phyloP scores from a whole-genome alignment of 2,329 filamentous ascomycete genomes.

The Exophiala mesophila region DNA sequence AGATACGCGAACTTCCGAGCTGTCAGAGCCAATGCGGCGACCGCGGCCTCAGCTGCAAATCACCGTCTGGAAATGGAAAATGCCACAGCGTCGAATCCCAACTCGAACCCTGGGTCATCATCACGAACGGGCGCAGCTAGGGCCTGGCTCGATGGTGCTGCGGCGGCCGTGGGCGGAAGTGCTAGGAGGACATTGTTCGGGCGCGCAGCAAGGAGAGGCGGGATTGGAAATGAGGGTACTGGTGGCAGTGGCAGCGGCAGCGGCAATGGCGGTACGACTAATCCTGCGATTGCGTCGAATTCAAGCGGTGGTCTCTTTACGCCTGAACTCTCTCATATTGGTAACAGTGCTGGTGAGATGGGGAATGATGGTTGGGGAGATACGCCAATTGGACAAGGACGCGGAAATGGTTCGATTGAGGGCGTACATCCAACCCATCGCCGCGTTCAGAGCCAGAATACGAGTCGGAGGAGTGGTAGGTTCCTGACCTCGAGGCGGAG shows the following conservation, averaged over 20 bases:
- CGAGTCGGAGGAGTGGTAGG: slow-evolving; percentile 15
- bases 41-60: neutral
- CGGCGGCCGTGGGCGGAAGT: slow-evolving; percentile 14
- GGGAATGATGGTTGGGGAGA: too few species aligned
- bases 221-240: neutral
- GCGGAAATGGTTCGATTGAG: slow-evolving; percentile 1
- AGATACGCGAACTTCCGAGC: neutral
- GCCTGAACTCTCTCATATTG: too few species aligned
- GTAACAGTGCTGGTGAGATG: neutral
- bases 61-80: neutral
- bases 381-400: slow-evolving; percentile 9
- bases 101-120: neutral
- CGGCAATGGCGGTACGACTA: neutral
- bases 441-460: neutral
- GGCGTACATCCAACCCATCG: slow-evolving; percentile 1
- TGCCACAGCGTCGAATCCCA: neutral
- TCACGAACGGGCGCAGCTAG: slow-evolving; percentile 12
- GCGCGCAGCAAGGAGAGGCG: slow-evolving; percentile 10
- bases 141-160: slow-evolving; percentile 20
- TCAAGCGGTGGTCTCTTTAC: neutral
- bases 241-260: neutral
- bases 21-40: neutral
- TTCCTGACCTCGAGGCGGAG: slow-evolving; percentile 14
- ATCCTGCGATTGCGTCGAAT: too few species aligned
- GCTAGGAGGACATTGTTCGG: slow-evolving; percentile 17